Percentiles rank a stretch among this genome's conserved stretches.
These are phyloP conservation scores for Thalia dealbata DNA, from an alignment of 176 grass and related monocot species.

Conservation along the genomic window DNA sequence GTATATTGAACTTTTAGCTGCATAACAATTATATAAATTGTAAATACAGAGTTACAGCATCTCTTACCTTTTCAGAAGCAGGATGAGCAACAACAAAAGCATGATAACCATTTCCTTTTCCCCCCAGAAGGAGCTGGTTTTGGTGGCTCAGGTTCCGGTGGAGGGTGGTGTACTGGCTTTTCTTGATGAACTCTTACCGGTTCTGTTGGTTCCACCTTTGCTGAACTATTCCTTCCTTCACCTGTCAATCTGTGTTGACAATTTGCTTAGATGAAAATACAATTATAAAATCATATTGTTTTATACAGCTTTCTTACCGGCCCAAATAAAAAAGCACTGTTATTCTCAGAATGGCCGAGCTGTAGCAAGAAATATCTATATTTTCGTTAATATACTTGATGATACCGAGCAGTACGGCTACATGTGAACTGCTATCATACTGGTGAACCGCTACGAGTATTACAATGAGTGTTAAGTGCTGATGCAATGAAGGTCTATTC, in stretches of 20 bases:
- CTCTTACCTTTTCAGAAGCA: neutral
- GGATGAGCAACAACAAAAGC: conserved; percentile 1
- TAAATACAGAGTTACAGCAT: neutral
- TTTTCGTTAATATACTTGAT: too few relatives aligned
- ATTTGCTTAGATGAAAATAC: neutral
- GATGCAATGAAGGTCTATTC: too few relatives aligned
- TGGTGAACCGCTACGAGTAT: too few relatives aligned
- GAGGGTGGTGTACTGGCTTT: neutral
- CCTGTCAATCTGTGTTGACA: neutral
- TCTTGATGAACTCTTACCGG: neutral
- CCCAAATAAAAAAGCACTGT: too few relatives aligned
- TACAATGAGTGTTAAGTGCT: too few relatives aligned
- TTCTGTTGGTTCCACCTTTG: neutral
- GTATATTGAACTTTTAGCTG: neutral
- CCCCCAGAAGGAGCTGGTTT: neutral
- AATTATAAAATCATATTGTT: too few relatives aligned
- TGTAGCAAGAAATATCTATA: too few relatives aligned
- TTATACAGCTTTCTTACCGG: too few relatives aligned
- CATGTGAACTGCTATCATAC: too few relatives aligned
- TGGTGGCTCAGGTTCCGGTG: neutral
- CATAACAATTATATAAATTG: neutral
- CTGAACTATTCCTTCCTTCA: neutral
- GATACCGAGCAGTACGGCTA: too few relatives aligned
- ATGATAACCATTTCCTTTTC: neutral
- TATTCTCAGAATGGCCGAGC: too few relatives aligned